Percentiles rank a stretch among this genome's conserved stretches.
Evolutionary conservation across 345 rosid species (phyloP).

Genomic region (Toxicodendron radicans): DNA sequence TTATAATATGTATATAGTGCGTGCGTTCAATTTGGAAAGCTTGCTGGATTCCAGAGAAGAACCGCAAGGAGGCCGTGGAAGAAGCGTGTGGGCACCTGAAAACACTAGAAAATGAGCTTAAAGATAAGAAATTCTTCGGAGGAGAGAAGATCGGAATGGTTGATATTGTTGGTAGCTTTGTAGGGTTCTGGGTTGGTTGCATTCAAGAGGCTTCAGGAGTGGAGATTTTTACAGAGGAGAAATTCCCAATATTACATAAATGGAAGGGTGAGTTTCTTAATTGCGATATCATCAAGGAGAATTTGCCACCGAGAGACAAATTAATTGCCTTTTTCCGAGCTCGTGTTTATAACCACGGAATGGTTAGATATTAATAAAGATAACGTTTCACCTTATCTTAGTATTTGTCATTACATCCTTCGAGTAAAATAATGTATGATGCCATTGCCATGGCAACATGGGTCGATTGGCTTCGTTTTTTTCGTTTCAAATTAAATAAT

Average conservation of each 20-base stretch:
- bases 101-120: conserved; percentile 51
- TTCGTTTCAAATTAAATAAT: too few relatives aligned
- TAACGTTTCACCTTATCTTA: too few relatives aligned
- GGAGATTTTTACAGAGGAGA: conserved; percentile 43
- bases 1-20: conserved; percentile 27
- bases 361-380: too few relatives aligned
- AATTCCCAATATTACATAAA: conserved; percentile 39
- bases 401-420: too few relatives aligned
- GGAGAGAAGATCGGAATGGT: conserved; percentile 58
- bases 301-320: conserved; percentile 44
- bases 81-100: conserved; percentile 42
- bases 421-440: too few relatives aligned
- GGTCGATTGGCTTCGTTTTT: background rate
- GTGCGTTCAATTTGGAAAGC: conserved; percentile 30
- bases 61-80: conserved; percentile 32
- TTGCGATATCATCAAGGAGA: conserved; percentile 33
- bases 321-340: conserved; percentile 9
- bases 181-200: conserved; percentile 40
- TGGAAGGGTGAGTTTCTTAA: conserved; percentile 41
- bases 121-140: conserved; percentile 51
- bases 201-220: conserved; percentile 41
- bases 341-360: too few relatives aligned
- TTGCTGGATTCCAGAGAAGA: conserved; percentile 28
- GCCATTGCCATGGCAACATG: too few relatives aligned
- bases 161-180: conserved; percentile 49